These are phyloP conservation scores for Candida vaughaniae DNA, from an alignment of 805 yeast genomes.

Conservation along the genomic window DNA sequence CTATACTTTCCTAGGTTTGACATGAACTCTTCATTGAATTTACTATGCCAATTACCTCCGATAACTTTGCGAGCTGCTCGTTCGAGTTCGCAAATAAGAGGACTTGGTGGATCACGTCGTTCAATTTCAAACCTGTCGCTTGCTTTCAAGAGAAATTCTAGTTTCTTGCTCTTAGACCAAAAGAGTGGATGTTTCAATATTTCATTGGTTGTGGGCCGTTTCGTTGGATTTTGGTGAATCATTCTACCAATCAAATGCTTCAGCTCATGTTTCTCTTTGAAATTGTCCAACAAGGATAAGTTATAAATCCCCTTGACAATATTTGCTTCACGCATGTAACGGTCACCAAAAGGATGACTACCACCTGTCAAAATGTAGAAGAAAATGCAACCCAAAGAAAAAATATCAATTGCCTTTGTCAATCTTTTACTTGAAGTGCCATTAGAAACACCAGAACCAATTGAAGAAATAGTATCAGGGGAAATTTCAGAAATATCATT, in stretches of 20 bases:
- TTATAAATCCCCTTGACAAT: constrained; percentile 67
- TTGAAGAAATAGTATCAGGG: constrained; percentile 35
- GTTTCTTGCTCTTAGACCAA: constrained; percentile 71
- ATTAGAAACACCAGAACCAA: constrained; percentile 20
- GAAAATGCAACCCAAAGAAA: constrained; percentile 92
- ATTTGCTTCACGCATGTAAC: constrained; percentile 84
- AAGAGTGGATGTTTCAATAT: constrained; percentile 85
- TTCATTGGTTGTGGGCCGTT: constrained; percentile 66
- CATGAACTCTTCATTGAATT: constrained; percentile 70
- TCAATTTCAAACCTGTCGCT: constrained; percentile 91
- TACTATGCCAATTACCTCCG: constrained; percentile 71
- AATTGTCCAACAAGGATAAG: constrained; percentile 45
- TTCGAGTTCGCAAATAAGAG: constrained; percentile 56
- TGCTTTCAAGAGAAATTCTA: constrained; percentile 81
- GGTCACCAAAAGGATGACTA: constrained; percentile 92
- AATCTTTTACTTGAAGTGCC: constrained; percentile 44
- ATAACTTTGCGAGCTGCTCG: constrained; percentile 46
- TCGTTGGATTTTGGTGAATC: constrained; percentile 65
- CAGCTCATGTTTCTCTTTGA: constrained; percentile 58
- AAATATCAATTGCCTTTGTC: constrained; percentile 89
- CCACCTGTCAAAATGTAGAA: constrained; percentile 84
- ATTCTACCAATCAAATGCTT: constrained; percentile 67
- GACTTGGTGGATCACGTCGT: constrained; percentile 74
- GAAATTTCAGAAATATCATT: constrained; percentile 39
- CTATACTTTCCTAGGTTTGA: constrained; percentile 88